A percentile compares a stretch with the other conserved stretches of the same genome.
Evolutionary conservation across 108 stramenopile species (phyloP).

Genomic region (Pseudonitzschia delicatissima): DNA sequence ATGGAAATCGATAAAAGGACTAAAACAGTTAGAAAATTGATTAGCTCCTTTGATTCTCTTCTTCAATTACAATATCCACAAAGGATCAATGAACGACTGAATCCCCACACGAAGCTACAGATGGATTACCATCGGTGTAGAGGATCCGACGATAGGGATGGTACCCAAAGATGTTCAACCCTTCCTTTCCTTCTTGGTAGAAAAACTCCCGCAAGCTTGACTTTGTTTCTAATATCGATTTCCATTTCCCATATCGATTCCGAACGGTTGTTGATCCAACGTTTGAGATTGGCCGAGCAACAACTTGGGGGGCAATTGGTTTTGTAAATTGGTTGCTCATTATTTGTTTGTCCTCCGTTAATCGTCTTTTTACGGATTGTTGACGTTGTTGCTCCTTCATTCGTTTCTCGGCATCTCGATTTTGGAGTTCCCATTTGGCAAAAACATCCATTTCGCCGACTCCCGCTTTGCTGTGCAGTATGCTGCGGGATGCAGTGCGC

Average conservation of each 20-base stretch:
- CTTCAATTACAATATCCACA: too few relatives aligned
- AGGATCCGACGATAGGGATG: background rate
- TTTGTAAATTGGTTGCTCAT: background rate
- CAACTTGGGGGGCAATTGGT: background rate
- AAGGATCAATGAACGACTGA: too few relatives aligned
- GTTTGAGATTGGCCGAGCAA: background rate
- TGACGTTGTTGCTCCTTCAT: background rate
- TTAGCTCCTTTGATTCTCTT: too few relatives aligned
- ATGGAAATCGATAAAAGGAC: too few relatives aligned
- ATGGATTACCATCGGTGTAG: background rate
- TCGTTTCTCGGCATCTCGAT: background rate
- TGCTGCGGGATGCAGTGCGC: too few relatives aligned
- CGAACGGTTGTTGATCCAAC: background rate
- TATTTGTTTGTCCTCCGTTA: background rate
- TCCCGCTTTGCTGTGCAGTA: background rate
- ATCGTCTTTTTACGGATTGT: background rate
- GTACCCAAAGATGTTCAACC: slow-evolving; percentile 39
- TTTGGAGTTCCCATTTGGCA: background rate
- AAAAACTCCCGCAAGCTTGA: slow-evolving; percentile 16
- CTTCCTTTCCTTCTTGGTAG: slow-evolving; percentile 30
- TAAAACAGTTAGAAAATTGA: too few relatives aligned
- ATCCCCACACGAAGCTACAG: too few relatives aligned
- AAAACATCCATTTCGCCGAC: background rate
- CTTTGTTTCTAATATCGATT: slow-evolving; percentile 13
- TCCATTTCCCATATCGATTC: slow-evolving; percentile 54